Base-by-base conservation (phyloP, 345 rosid species). In the Dovyalis caffra region DNA sequence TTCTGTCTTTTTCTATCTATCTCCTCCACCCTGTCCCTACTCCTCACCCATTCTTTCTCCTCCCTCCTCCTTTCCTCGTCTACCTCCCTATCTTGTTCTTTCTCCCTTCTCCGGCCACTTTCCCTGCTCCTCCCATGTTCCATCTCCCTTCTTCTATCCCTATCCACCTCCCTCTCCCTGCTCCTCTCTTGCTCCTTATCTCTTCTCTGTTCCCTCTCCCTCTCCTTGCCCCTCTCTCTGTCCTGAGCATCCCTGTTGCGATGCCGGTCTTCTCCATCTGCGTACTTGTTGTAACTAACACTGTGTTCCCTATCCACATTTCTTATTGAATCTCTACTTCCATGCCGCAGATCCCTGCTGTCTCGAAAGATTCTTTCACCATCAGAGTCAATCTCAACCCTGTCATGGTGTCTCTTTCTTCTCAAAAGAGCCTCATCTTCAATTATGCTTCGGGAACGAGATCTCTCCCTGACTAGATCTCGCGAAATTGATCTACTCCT, bases 391-490 rank as follows among this genome's bases (percentile, higher is more conserved):
- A 74, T 67, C 6, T 77, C 81, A 70, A 71, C 82, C 61, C 62
- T 76, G 40, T 72, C 91, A 29, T 67, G 32, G 71, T 43, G 69
- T 28, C 68, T 74, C 40, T 81, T 81, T 76, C 81, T 79, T 73
- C 78, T 83, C 69, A 69, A 57, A 81, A 66, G 38, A 11, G 75
- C 74, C 35, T 87, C 92, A 43, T 87, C 94, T 67, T 83, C 89
- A 43, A 66, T 69, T 69, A 82, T 51, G 58, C 83, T 83, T 49
- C 35, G 78, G 28, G 94, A 87, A 69, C 68, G 81, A 72, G 97
- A 89, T 65, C 88, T 82, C 65, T 85, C 93, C 83, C 87, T 84
- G 38, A 47, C 85, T 83, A 40, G 61, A 77, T 87, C 90, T 68
- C 18, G 78, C 3, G 90, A 81, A 73, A 79, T 75, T 62, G 91